Evolutionary conservation across 2,329 filamentous ascomycete genomes (phyloP).

Genomic region (Plectosphaerella cucumerina): DNA sequence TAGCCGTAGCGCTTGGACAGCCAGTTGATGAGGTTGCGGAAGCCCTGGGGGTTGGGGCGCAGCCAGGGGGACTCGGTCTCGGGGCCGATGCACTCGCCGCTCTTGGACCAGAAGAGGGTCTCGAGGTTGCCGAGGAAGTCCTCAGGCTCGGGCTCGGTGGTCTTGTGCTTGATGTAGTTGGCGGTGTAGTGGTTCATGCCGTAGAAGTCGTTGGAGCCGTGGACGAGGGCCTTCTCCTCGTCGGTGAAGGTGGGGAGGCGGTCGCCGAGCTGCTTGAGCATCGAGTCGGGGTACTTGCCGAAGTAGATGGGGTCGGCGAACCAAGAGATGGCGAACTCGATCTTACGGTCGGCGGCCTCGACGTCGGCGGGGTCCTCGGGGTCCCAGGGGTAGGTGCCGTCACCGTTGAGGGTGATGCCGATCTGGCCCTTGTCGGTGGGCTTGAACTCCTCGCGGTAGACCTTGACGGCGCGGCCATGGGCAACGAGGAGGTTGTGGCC

Average conservation of each 20-base stretch:
- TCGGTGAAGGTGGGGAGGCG: constrained; percentile 70
- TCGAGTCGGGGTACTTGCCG: constrained; percentile 78
- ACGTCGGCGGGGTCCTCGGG: constrained; percentile 69
- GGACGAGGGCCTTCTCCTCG: constrained; percentile 69
- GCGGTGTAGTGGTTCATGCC: constrained; percentile 94
- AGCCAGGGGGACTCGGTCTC: constrained; percentile 84
- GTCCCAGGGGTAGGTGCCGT: constrained; percentile 81
- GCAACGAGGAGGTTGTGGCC: constrained; percentile 78
- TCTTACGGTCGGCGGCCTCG: constrained; percentile 73
- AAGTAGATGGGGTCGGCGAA: constrained; percentile 86
- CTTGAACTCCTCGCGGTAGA: constrained; percentile 81
- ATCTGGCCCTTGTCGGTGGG: constrained; percentile 68
- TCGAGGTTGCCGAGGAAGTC: constrained; percentile 77
- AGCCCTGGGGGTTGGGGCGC: constrained; percentile 69
- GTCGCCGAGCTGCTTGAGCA: constrained; percentile 75
- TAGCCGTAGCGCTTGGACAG: constrained; percentile 70
- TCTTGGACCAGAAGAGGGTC: constrained; percentile 65
- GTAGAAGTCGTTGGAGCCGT: constrained; percentile 89
- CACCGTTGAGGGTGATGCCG: constrained; percentile 83
- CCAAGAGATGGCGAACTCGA: constrained; percentile 85
- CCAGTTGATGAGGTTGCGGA: constrained; percentile 74
- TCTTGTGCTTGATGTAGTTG: constrained; percentile 76
- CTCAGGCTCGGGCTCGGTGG: constrained; percentile 52
- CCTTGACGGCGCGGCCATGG: constrained; percentile 75
- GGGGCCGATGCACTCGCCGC: constrained; percentile 69